Evolutionary conservation across 257 asterid genomes (phyloP).

Genomic region (Solanum piurae): DNA sequence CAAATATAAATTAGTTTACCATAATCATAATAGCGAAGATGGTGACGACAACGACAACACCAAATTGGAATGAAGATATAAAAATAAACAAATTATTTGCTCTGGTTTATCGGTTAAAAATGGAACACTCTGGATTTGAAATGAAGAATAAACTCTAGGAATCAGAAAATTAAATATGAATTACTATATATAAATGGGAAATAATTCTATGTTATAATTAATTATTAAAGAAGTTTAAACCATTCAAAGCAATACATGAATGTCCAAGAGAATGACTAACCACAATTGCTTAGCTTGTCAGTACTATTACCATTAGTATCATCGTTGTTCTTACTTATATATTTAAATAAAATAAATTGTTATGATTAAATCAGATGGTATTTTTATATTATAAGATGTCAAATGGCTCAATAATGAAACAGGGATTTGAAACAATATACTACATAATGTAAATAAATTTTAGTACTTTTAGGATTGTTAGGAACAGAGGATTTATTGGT

Average conservation of each 20-base stretch:
- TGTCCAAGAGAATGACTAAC: not conserved
- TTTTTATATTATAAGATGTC: not conserved
- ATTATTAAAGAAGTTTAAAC: not conserved
- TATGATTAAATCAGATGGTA: not conserved
- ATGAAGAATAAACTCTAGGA: not conserved
- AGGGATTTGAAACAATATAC: not conserved
- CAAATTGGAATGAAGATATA: not conserved
- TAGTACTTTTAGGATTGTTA: not conserved
- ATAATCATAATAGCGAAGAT: not conserved
- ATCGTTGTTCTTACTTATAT: not conserved
- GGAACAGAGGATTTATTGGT: not conserved
- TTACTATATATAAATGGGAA: not conserved
- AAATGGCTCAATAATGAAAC: not conserved
- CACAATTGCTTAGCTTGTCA: not conserved
- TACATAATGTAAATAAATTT: not conserved
- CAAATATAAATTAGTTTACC: not conserved
- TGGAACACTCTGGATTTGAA: not conserved
- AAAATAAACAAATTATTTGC: not conserved
- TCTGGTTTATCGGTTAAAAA: not conserved
- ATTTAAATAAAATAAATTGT: not conserved
- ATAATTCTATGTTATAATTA: not conserved
- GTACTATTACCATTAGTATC: not conserved
- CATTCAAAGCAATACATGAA: not conserved
- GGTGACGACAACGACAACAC: not conserved
- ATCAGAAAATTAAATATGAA: not conserved